Percentiles rank a stretch among this genome's conserved stretches.
Evolutionary conservation across 2,329 filamentous ascomycete species (phyloP).

Genomic region (Arachnopeziza araneosa): DNA sequence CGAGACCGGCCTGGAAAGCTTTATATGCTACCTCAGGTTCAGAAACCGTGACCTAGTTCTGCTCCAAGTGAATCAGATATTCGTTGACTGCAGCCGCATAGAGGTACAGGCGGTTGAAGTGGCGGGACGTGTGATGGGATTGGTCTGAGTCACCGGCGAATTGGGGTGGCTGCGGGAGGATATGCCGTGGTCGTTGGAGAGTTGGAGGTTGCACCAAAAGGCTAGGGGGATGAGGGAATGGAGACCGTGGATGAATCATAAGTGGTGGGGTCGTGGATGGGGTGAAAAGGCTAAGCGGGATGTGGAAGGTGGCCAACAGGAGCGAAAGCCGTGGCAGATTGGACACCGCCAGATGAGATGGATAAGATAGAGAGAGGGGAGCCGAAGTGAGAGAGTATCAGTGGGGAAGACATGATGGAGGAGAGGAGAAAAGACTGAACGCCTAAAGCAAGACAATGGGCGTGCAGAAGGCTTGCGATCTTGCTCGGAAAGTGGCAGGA

Average conservation of each 20-base stretch:
- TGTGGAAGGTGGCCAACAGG: not conserved
- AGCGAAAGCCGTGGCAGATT: not conserved
- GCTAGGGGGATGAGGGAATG: not conserved
- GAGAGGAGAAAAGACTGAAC: not conserved
- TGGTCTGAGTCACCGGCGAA: not conserved
- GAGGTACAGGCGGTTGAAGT: not conserved
- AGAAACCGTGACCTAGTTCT: not conserved
- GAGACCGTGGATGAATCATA: not conserved
- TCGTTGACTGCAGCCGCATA: not conserved
- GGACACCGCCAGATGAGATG: not conserved
- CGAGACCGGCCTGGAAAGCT: not conserved
- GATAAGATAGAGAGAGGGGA: not conserved
- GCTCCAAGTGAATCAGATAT: not conserved
- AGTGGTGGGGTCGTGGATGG: not conserved
- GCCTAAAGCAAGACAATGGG: too few species aligned
- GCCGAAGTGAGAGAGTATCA: too few species aligned
- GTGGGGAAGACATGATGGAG: not conserved
- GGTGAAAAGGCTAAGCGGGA: not conserved
- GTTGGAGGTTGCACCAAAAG: not conserved
- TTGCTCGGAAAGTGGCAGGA: not conserved
- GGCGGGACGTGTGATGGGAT: not conserved
- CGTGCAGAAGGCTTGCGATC: too few species aligned
- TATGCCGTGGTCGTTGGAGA: not conserved
- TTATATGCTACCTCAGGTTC: not conserved
- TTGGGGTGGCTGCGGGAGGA: not conserved